Evolutionary conservation across 345 rosid species (phyloP).

Genomic region (Moricandia arvensis): DNA sequence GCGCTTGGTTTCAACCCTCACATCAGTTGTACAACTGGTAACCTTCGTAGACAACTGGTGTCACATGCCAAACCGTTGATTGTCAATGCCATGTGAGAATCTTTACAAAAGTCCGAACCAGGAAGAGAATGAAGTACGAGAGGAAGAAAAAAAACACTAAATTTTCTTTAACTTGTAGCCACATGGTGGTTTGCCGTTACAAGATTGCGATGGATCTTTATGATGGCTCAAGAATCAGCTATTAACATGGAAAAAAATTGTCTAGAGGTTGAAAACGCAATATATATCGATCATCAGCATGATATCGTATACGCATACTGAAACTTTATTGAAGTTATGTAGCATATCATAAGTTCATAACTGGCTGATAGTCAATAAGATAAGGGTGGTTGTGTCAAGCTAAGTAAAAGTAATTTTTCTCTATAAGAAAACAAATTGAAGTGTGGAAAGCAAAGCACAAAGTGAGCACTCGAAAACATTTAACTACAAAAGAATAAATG

Average conservation of each 20-base stretch:
- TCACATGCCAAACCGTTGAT: constrained; percentile 88
- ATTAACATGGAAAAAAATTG: constrained; percentile 71
- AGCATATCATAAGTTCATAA: neutral
- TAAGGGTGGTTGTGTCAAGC: neutral
- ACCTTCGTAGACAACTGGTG: constrained; percentile 81
- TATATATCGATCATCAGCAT: constrained; percentile 71
- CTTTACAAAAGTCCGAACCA: constrained; percentile 73
- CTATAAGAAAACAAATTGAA: neutral
- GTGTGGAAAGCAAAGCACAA: neutral
- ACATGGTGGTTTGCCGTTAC: constrained; percentile 66
- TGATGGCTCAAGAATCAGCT: constrained; percentile 77
- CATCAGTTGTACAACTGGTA: constrained; percentile 82
- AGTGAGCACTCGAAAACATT: constrained; percentile 10
- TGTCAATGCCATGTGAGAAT: constrained; percentile 87
- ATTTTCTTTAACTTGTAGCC: constrained; percentile 83
- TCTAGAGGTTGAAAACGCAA: constrained; percentile 74
- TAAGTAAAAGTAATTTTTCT: constrained; percentile 45
- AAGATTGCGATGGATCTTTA: constrained; percentile 35
- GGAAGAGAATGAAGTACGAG: constrained; percentile 79
- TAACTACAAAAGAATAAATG: constrained; percentile 25
- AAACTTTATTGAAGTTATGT: neutral
- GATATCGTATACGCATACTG: neutral
- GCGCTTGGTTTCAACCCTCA: constrained; percentile 73
- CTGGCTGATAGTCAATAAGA: neutral
- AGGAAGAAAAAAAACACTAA: constrained; percentile 62